Percentiles rank a stretch among this genome's conserved stretches.
Evolutionary conservation across 2,329 filamentous ascomycete genomes (phyloP).

Genomic region (Fusarium albidum): DNA sequence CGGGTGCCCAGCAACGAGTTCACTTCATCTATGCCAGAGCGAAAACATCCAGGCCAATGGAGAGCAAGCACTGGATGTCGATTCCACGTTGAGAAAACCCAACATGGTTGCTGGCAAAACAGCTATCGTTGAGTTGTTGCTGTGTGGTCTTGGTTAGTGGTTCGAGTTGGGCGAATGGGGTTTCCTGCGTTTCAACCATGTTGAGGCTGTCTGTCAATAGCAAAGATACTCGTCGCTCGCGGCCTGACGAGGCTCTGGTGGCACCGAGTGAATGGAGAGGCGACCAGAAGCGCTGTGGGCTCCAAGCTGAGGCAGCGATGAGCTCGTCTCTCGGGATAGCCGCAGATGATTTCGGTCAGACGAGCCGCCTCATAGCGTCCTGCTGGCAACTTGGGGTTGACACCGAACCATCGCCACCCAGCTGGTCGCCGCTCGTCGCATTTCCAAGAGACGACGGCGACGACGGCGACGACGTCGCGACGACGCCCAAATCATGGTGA

Average conservation of each 20-base stretch:
- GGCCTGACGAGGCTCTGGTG: neutral
- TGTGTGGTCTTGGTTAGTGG: conserved; percentile 16
- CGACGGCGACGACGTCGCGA: conserved; percentile 7
- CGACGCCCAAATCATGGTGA: conserved; percentile 15
- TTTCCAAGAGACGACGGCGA: conserved; percentile 2
- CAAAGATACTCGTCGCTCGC: neutral
- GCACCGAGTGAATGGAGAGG: neutral
- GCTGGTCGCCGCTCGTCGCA: neutral
- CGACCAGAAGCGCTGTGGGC: neutral
- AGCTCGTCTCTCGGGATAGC: neutral
- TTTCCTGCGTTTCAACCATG: neutral
- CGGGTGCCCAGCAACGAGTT: conserved; percentile 66
- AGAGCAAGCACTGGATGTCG: conserved; percentile 57
- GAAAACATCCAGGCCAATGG: conserved; percentile 62
- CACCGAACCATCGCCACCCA: neutral
- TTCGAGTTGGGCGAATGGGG: neutral
- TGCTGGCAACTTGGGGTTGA: conserved; percentile 1
- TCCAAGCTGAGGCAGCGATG: neutral
- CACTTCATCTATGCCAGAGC: conserved; percentile 62
- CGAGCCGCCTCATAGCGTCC: neutral
- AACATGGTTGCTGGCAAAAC: conserved; percentile 48
- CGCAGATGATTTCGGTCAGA: conserved; percentile 13
- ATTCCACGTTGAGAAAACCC: conserved; percentile 49
- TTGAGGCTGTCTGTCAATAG: conserved; percentile 3
- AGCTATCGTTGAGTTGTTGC: conserved; percentile 7